A percentile compares a stretch with the other conserved stretches of the same genome.
phyloP scores from a whole-genome alignment of 345 rosid genomes.

The Melaleuca quinquenervia region DNA sequence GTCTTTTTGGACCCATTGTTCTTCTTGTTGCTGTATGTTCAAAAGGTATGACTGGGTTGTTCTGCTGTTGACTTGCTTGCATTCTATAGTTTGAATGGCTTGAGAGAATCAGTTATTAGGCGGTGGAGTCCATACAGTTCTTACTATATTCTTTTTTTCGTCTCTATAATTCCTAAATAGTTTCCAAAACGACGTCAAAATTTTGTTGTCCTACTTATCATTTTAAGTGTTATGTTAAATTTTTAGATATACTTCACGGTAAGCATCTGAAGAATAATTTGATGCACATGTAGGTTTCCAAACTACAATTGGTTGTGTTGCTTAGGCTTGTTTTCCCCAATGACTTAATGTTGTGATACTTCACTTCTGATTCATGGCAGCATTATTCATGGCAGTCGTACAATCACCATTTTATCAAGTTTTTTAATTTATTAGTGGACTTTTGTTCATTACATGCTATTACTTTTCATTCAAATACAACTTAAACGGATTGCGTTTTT shows the following conservation, averaged over 20 bases:
- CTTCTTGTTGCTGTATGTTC: constrained; percentile 52
- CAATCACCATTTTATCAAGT: too few relatives aligned
- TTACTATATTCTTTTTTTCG: neutral
- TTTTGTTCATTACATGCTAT: too few relatives aligned
- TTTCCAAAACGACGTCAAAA: neutral
- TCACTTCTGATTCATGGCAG: neutral
- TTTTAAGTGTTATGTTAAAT: neutral
- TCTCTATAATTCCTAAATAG: neutral
- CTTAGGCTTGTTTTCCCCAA: neutral
- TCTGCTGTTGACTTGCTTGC: neutral
- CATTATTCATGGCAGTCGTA: too few relatives aligned
- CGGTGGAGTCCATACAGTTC: neutral
- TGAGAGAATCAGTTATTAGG: neutral
- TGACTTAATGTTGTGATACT: neutral
- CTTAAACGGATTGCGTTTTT: too few relatives aligned
- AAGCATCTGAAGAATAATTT: neutral
- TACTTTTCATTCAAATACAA: too few relatives aligned
- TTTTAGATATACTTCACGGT: neutral
- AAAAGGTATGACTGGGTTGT: constrained; percentile 24
- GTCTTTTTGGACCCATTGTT: constrained; percentile 77
- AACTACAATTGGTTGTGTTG: neutral
- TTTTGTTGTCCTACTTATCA: neutral
- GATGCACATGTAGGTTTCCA: neutral
- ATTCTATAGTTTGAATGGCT: neutral
- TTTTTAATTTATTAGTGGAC: too few relatives aligned